Base-by-base conservation (phyloP, 106 monocot species). In the Phalaenopsis equestris region DNA sequence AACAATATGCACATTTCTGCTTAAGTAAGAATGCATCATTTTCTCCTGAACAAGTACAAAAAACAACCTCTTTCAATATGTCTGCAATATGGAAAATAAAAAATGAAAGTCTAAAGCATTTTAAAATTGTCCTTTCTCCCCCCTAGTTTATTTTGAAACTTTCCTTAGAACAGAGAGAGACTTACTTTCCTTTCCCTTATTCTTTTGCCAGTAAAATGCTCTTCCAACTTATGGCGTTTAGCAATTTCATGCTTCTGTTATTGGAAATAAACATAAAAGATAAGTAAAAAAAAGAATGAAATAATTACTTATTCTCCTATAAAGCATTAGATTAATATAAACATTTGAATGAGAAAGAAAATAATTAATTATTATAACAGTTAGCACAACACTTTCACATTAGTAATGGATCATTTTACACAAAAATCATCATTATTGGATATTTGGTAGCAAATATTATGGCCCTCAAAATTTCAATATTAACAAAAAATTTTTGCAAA, bases 241-340 rank as follows among this genome's bases (percentile, higher is more conserved):
- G 74, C 74, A 74, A 74, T 42, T 74, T 36, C 74, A 74, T 74
- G 74, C 74, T 74, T 74, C 74, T 74, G 74, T 19, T n/a, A 43
- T 14, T 17, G 5, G 17, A 16, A 74, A 45, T 19, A 7, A 45
- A 45, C 19, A 74, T 43, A 42, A 18, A 42, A 74, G 42, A 15
- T 41, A 39, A 4, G 23, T 21, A 15, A 39, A 70, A 10, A 10
- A 38, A 21, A 70, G 38, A 8, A 3, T 24, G 19, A 67, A 6
- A 70, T 37, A 70, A 70, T 39, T 10, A 4, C 1, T 39, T 38
- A 39, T 70, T 14, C 70, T 38, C 70, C 64, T 21, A 14, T 36
- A 12, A 70, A 70, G 38, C 39, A 70, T 5, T 70, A 38, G 3
- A 3, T 12, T 70, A 70, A 3, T 39, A 39, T 57, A 36, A 39